Evolutionary conservation across 306 rosid genomes (phyloP).

Genomic region (Senna tora): DNA sequence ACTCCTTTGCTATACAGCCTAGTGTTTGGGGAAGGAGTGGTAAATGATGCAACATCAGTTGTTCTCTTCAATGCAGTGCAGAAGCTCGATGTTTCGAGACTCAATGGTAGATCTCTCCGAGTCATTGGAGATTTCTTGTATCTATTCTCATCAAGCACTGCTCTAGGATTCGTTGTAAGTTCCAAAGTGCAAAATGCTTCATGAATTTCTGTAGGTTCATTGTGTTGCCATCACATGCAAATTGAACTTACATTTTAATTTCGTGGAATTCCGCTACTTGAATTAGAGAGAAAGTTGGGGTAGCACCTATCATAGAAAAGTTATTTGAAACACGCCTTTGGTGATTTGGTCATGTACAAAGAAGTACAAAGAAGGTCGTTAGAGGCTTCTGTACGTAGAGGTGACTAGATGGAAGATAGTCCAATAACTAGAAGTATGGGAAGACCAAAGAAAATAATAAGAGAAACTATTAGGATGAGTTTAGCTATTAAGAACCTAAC

Average conservation of each 20-base stretch:
- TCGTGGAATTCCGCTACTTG: neutral
- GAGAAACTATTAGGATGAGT: no score
- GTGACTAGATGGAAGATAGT: no score
- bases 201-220: conserved; percentile 2
- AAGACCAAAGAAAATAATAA: no score
- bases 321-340: no score
- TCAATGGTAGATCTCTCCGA: conserved; percentile 38
- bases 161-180: conserved; percentile 75
- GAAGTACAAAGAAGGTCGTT: no score
- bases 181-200: neutral
- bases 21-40: conserved; percentile 96
- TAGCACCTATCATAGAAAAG: no score
- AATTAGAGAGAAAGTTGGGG: no score
- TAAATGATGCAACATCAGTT: conserved; percentile 93
- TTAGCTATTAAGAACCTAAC: no score
- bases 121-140: conserved; percentile 73
- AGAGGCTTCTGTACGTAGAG: no score
- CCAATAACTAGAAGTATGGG: no score
- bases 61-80: conserved; percentile 91
- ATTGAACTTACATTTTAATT: neutral
- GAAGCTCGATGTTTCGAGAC: conserved; percentile 64
- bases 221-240: conserved; percentile 21
- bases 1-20: conserved; percentile 90
- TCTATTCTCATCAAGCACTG: conserved; percentile 80
- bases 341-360: no score